Conservation (phyloP, 2,329 filamentous ascomycete species). For the Sphaerulina vaccinii region DNA sequence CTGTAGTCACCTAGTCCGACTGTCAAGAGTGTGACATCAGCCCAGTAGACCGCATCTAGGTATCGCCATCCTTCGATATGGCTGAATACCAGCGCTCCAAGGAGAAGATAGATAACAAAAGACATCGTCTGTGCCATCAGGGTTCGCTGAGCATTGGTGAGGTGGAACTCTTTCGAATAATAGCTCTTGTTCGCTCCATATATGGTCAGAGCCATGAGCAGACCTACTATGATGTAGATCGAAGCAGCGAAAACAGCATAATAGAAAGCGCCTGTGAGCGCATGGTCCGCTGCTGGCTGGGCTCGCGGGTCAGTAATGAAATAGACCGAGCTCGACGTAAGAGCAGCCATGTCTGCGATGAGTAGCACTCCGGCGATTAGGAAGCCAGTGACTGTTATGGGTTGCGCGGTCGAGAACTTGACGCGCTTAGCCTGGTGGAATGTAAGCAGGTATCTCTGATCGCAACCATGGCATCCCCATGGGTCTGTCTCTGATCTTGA, state of each 20-base stretch:
- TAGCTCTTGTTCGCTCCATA: slow-evolving; percentile 55
- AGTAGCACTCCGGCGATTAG: slow-evolving; percentile 55
- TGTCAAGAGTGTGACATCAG: slow-evolving; percentile 57
- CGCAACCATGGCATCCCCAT: no score
- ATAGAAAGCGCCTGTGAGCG: slow-evolving; percentile 58
- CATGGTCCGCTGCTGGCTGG: slow-evolving; percentile 37
- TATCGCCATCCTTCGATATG: slow-evolving; percentile 54
- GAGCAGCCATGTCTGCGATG: slow-evolving; percentile 51
- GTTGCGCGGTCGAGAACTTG: slow-evolving; percentile 56
- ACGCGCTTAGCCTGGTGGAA: slow-evolving; percentile 55
- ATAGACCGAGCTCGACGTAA: slow-evolving; percentile 47
- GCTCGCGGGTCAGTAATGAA: slow-evolving; percentile 40
- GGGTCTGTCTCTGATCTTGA: no score
- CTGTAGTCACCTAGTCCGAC: slow-evolving; percentile 54
- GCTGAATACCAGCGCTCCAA: slow-evolving; percentile 49
- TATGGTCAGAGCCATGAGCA: slow-evolving; percentile 56
- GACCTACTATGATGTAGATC: slow-evolving; percentile 57
- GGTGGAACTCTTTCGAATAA: slow-evolving; percentile 56
- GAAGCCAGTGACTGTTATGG: slow-evolving; percentile 62
- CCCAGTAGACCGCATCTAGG: slow-evolving; percentile 56
- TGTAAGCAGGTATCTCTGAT: no score
- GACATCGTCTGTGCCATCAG: slow-evolving; percentile 53
- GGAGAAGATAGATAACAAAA: slow-evolving; percentile 50
- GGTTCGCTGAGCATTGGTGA: slow-evolving; percentile 58
- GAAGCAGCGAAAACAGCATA: slow-evolving; percentile 59